Base-by-base conservation (phyloP, 257 asterid species). In the Salvia hispanica region DNA sequence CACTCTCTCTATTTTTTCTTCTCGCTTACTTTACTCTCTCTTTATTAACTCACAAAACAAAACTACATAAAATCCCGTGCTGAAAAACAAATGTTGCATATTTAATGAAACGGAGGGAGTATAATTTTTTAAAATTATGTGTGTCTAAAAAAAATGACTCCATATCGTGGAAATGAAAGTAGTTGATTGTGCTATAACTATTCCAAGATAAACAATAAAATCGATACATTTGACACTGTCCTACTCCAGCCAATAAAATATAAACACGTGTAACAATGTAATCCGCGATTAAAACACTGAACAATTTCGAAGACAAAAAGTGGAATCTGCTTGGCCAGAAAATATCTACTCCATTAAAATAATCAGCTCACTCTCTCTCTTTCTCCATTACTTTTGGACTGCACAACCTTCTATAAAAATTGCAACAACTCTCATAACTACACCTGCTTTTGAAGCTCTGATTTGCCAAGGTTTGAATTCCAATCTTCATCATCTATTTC, bases 401-500 rank as follows among this genome's bases (percentile, higher is more conserved):
- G 61, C 61, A 11, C 21, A 40, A 50, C 31, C 73, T 34, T 15
- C 25, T 56, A 31, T 16, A 33, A 46, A 31, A 10, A 72, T 59
- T 37, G 18, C n/a, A 31, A 56, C 6, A 64, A 72, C 64, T 63
- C 11, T 9, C 72, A 28, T 46, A 16, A 6, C 67, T 40, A 47
- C 74, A 12, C 61, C 74, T 51, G 67, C 72, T 75, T 52, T 64
- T 46, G 31, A 15, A 55, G 50, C 72, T 64, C 58, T 51, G 53
- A 66, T 12, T 56, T 47, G 28, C 46, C 72, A 37, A 75, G 80
- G 80, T 67, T 14, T 50, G 79, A 42, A 50, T 5, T 42, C 33
- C 62, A 10, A 47, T 53, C 55, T 39, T 52, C 59, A 6, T 37
- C 64, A 42, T 3, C 53, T 47, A 47, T 21, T 55, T 28, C 2